phyloP scores from a whole-genome alignment of 345 rosid genomes.

The Linum tenue region DNA sequence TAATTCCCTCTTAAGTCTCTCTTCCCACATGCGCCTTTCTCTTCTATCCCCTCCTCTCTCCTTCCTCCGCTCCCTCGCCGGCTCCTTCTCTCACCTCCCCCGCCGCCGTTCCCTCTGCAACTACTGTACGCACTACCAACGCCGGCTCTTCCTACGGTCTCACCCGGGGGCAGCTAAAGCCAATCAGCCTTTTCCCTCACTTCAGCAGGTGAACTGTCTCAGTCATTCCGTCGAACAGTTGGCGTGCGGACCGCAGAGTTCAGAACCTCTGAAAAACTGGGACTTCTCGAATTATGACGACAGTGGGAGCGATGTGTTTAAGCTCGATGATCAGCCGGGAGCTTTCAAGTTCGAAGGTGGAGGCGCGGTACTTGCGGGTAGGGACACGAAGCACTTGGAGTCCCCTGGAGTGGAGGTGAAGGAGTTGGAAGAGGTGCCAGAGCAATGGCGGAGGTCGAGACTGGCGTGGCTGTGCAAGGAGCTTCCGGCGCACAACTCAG shows the following conservation, averaged over 20 bases:
- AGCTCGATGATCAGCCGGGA: background rate
- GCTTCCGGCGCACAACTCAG: constrained; percentile 61
- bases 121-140: background rate
- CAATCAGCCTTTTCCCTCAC: constrained; percentile 9
- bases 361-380: constrained; percentile 8
- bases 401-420: constrained; percentile 43
- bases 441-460: constrained; percentile 76
- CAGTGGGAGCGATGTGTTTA: background rate
- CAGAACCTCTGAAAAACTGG: constrained; percentile 14
- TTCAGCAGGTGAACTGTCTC: constrained; percentile 6
- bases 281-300: constrained; percentile 7
- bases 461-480: constrained; percentile 90
- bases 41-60: constrained; percentile 10
- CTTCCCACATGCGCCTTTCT: constrained; percentile 23
- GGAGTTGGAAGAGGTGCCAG: constrained; percentile 65
- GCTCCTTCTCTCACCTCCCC: constrained; percentile 17
- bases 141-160: constrained; percentile 11
- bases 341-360: constrained; percentile 8
- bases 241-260: constrained; percentile 11
- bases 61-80: constrained; percentile 18
- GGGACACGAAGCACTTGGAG: constrained; percentile 31
- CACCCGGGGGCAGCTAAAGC: background rate
- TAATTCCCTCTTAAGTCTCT: constrained; percentile 6
- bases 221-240: constrained; percentile 46
- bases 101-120: constrained; percentile 16